A percentile compares a stretch with the other conserved stretches of the same genome.
Evolutionary conservation across 2,329 filamentous ascomycete species (phyloP).

Genomic region (Xylaria sp.): DNA sequence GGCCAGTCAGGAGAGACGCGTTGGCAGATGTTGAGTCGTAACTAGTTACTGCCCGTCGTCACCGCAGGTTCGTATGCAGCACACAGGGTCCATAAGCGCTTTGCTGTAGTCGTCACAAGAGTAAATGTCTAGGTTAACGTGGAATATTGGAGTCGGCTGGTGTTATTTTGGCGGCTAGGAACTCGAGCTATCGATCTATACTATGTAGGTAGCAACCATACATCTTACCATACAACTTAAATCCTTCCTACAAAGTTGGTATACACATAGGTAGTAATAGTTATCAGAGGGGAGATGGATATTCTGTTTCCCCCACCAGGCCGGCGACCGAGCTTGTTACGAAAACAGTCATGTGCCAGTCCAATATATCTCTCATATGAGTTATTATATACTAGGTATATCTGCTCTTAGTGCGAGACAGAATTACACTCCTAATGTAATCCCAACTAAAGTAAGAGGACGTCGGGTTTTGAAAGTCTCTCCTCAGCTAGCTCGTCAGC

Average conservation of each 20-base stretch:
- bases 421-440: no score
- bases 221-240: background rate
- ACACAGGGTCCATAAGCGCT: background rate
- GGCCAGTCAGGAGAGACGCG: background rate
- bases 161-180: background rate
- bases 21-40: slow-evolving; percentile 18
- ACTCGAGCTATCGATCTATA: background rate
- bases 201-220: background rate
- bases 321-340: background rate
- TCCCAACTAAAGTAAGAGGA: slow-evolving; percentile 8
- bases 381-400: background rate
- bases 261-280: no score
- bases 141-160: background rate
- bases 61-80: slow-evolving; percentile 5
- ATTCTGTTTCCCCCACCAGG: background rate
- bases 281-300: no score
- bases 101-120: background rate
- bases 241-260: background rate
- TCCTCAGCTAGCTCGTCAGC: slow-evolving; percentile 28
- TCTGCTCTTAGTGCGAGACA: background rate
- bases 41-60: background rate
- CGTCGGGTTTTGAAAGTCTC: slow-evolving; percentile 18
- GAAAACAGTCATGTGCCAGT: slow-evolving; percentile 16
- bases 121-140: background rate
- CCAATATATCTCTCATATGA: slow-evolving; percentile 18